Evolutionary conservation across 768 basidiomycete genomes (phyloP).

Genomic region (Pleurotus tuoliensis): DNA sequence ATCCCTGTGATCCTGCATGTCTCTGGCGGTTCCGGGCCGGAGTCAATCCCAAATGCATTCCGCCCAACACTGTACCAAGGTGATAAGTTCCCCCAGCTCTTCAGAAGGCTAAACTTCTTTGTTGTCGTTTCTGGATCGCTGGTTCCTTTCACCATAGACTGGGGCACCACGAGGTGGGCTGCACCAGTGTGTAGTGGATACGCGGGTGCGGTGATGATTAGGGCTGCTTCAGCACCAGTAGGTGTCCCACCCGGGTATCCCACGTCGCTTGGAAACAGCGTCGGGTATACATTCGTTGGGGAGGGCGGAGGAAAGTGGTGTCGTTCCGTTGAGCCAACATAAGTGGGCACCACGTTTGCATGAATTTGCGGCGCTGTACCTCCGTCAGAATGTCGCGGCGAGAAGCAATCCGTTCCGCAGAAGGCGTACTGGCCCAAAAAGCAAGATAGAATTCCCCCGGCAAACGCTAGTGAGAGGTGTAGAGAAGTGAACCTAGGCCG

Average conservation of each 20-base stretch:
- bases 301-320: slow-evolving; percentile 69
- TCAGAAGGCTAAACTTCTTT: slow-evolving; percentile 60
- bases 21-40: slow-evolving; percentile 64
- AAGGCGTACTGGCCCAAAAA: slow-evolving; percentile 46
- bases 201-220: slow-evolving; percentile 71
- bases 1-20: slow-evolving; percentile 70
- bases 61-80: slow-evolving; percentile 79
- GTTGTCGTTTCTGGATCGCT: slow-evolving; percentile 12
- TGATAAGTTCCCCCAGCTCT: slow-evolving; percentile 79
- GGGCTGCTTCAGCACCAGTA: slow-evolving; percentile 72
- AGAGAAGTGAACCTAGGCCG: slow-evolving; percentile 26
- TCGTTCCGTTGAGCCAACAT: slow-evolving; percentile 67
- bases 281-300: slow-evolving; percentile 70
- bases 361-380: slow-evolving; percentile 5
- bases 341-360: slow-evolving; percentile 44
- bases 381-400: slow-evolving; percentile 8
- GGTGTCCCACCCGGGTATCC: slow-evolving; percentile 77
- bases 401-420: slow-evolving; percentile 38
- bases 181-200: slow-evolving; percentile 76
- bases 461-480: slow-evolving; percentile 48
- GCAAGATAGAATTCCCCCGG: slow-evolving; percentile 49
- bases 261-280: slow-evolving; percentile 72
- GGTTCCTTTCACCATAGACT: slow-evolving; percentile 20
- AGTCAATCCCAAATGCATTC: slow-evolving; percentile 68
- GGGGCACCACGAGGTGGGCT: slow-evolving; percentile 57